These are phyloP conservation scores for Suhomyces faveliae DNA, from an alignment of 805 yeast species.

Conservation along the genomic window DNA sequence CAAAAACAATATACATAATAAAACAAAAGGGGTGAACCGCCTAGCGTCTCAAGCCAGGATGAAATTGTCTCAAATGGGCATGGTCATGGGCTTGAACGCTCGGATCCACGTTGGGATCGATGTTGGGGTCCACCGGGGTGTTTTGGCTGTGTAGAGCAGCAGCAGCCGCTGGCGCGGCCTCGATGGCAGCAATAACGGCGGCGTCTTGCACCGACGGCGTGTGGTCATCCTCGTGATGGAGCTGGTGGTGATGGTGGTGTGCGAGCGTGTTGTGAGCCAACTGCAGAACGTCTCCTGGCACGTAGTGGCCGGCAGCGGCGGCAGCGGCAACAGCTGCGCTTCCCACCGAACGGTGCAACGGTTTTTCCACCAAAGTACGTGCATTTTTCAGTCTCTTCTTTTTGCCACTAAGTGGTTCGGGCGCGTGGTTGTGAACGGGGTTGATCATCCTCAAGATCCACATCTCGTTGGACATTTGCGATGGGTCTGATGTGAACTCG, in stretches of 20 bases:
- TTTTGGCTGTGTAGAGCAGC: constrained; percentile 27
- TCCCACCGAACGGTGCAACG: constrained; percentile 25
- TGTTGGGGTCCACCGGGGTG: constrained; percentile 41
- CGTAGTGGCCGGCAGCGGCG: constrained; percentile 26
- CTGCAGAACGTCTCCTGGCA: constrained; percentile 22
- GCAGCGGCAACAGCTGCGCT: constrained; percentile 22
- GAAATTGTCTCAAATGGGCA: constrained; percentile 20
- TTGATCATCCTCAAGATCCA: constrained; percentile 49
- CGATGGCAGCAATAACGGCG: constrained; percentile 44
- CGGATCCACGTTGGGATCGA: constrained; percentile 46
- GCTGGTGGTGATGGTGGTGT: constrained; percentile 22
- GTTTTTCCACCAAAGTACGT: constrained; percentile 45
- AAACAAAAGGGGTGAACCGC: constrained; percentile 1
- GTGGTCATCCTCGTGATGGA: constrained; percentile 26
- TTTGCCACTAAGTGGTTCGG: constrained; percentile 35
- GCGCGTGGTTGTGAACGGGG: constrained; percentile 45
- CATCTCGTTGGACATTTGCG: constrained; percentile 28
- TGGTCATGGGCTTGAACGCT: constrained; percentile 44
- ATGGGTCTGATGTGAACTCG: constrained; percentile 17
- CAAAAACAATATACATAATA: constrained; percentile 6
- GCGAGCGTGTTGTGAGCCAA: constrained; percentile 21
- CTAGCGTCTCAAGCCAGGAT: constrained; percentile 9
- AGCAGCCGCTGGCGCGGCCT: constrained; percentile 32
- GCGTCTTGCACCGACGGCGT: constrained; percentile 39
- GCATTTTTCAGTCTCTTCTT: constrained; percentile 40